These are phyloP conservation scores for Apiotrichum sp. DNA, from an alignment of 1,284 basidiomycete species.

Conservation along the genomic window DNA sequence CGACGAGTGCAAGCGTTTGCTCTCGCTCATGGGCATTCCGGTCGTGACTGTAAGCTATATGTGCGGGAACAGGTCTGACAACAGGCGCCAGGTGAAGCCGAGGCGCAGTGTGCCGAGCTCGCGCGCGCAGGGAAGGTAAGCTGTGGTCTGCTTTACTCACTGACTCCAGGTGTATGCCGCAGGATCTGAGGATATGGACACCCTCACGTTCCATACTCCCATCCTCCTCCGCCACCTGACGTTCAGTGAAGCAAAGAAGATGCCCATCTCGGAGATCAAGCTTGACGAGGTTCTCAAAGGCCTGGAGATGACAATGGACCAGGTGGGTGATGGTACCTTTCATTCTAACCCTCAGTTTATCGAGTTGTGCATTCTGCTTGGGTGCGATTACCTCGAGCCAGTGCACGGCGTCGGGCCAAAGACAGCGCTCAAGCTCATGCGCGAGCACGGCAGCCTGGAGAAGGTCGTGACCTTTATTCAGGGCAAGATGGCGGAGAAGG, in stretches of 20 bases:
- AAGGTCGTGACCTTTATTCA: conserved; percentile 74
- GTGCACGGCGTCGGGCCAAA: conserved; percentile 58
- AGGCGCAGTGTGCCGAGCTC: conserved; percentile 97
- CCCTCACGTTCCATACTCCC: conserved; percentile 88
- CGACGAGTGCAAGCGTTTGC: conserved; percentile 82
- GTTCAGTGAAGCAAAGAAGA: conserved; percentile 97
- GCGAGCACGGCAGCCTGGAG: conserved; percentile 76
- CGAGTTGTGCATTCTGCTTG: conserved; percentile 92
- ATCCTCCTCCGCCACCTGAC: conserved; percentile 92
- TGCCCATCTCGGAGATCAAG: conserved; percentile 91
- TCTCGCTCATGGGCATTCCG: conserved; percentile 95
- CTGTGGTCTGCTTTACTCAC: conserved; percentile 6
- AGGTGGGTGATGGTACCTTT: conserved; percentile 50
- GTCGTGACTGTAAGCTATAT: conserved; percentile 65
- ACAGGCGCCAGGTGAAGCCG: conserved; percentile 94
- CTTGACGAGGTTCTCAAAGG: conserved; percentile 79
- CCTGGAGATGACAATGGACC: conserved; percentile 84
- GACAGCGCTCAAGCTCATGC: conserved; percentile 85
- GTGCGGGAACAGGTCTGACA: conserved; percentile 11
- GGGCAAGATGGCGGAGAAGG: conserved; percentile 60
- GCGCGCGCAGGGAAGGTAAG: conserved; percentile 82
- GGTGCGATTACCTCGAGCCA: conserved; percentile 87
- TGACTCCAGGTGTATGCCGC: conserved; percentile 76
- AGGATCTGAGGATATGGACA: conserved; percentile 99
- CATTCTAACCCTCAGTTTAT: conserved; percentile 63